Conservation (phyloP, 768 basidiomycete genomes). For the Boletus subcaerulescens region DNA sequence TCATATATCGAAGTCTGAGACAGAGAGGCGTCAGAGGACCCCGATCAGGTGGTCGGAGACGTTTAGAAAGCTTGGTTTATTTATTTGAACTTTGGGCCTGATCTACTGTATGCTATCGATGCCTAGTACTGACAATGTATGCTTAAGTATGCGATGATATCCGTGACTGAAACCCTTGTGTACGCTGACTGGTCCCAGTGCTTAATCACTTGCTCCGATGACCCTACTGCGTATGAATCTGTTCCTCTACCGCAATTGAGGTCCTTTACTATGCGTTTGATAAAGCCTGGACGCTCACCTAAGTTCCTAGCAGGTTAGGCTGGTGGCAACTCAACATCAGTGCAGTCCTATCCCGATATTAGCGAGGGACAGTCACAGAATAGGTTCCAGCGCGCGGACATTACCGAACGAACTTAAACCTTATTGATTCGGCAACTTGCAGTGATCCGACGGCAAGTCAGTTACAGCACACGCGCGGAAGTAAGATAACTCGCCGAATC, state of each 20-base stretch:
- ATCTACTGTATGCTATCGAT: constrained; percentile 2
- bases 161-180: too few species aligned
- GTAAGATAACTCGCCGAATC: background rate
- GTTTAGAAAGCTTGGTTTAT: constrained; percentile 26
- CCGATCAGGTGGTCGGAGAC: constrained; percentile 20
- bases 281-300: too few species aligned
- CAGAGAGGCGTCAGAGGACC: background rate
- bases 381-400: too few species aligned
- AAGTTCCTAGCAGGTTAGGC: too few species aligned
- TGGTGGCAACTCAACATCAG: background rate
- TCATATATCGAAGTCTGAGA: constrained; percentile 22
- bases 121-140: background rate
- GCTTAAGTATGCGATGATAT: background rate
- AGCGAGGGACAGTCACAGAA: background rate
- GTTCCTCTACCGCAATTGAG: too few species aligned
- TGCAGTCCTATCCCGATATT: background rate
- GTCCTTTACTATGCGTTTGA: too few species aligned
- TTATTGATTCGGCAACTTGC: background rate
- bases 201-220: too few species aligned
- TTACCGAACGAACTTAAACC: too few species aligned
- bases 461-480: too few species aligned
- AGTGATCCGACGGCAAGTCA: too few species aligned
- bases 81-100: constrained; percentile 5
- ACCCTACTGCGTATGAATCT: too few species aligned
- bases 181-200: too few species aligned